Evolutionary conservation across 2,329 filamentous ascomycete genomes (phyloP).

Genomic region (Lachnellula subtilissima): DNA sequence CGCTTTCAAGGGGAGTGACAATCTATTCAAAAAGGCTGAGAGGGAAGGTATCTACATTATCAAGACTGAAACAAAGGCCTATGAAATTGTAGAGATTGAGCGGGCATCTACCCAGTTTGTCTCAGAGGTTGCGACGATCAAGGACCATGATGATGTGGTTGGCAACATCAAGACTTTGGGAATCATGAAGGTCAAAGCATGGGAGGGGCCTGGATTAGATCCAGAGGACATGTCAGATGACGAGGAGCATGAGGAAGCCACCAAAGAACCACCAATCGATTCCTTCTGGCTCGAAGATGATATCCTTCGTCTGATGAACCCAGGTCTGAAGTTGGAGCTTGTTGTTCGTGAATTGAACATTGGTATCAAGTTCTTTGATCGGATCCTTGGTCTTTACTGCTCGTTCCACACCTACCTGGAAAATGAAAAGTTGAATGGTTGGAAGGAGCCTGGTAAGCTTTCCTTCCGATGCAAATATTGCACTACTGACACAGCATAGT

Average conservation of each 20-base stretch:
- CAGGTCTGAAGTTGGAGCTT: constrained; percentile 60
- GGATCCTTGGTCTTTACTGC: constrained; percentile 49
- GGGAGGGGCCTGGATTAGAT: constrained; percentile 34
- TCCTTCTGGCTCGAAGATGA: constrained; percentile 65
- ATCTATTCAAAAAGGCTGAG: constrained; percentile 26
- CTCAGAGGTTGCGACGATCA: constrained; percentile 41
- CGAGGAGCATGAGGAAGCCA: constrained; percentile 19
- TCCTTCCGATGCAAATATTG: background rate
- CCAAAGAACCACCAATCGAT: constrained; percentile 30
- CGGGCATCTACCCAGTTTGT: constrained; percentile 38
- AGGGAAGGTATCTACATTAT: constrained; percentile 36
- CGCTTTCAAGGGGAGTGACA: constrained; percentile 27
- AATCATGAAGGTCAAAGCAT: constrained; percentile 39
- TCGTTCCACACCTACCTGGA: constrained; percentile 61
- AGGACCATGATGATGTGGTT: constrained; percentile 31
- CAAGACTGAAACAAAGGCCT: constrained; percentile 47
- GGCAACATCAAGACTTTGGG: constrained; percentile 41
- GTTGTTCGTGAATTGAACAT: constrained; percentile 52
- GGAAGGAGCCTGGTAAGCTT: constrained; percentile 49
- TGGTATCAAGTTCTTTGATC: constrained; percentile 61
- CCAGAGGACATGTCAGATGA: constrained; percentile 24
- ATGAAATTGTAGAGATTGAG: constrained; percentile 55
- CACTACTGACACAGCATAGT: constrained; percentile 15
- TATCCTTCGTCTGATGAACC: constrained; percentile 50
- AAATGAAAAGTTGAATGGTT: constrained; percentile 65